Percentiles rank a stretch among this genome's conserved stretches.
phyloP scores from a whole-genome alignment of 1,284 basidiomycete genomes.

The Fomitopsis betulina region DNA sequence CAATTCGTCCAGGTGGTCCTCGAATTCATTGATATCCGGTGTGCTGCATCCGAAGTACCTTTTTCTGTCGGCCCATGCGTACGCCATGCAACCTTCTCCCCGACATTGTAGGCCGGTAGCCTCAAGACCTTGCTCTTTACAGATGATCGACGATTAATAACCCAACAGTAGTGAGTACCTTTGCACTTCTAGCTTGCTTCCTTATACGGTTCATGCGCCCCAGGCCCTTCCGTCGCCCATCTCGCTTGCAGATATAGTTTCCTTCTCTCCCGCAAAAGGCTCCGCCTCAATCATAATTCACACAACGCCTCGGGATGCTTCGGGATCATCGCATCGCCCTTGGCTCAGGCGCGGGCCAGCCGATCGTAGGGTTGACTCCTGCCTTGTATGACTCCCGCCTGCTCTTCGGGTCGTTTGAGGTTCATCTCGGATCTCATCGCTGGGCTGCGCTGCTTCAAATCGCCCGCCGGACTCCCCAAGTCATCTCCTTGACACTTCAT shows the following conservation, averaged over 20 bases:
- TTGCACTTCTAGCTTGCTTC: not conserved
- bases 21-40: conserved; percentile 1
- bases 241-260: conserved; percentile 1
- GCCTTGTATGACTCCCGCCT: not conserved
- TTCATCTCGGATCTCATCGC: conserved; percentile 6
- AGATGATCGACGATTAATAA: not conserved
- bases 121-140: not conserved
- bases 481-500: not conserved
- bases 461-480: not conserved
- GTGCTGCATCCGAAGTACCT: not conserved
- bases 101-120: not conserved
- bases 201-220: not conserved
- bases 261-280: not conserved
- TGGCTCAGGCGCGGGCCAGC: not conserved
- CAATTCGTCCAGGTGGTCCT: not conserved
- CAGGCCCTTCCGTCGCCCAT: not conserved
- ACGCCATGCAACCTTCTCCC: not conserved
- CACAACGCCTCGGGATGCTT: not conserved
- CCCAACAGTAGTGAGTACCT: not conserved
- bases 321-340: not conserved
- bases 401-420: not conserved
- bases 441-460: not conserved
- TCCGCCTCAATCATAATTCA: not conserved
- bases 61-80: not conserved
- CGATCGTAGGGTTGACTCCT: not conserved